A percentile compares a stretch with the other conserved stretches of the same genome.
Evolutionary conservation across 225 moss, liverwort and hornwort species (phyloP).

Genomic region (Anthoceros angustus): DNA sequence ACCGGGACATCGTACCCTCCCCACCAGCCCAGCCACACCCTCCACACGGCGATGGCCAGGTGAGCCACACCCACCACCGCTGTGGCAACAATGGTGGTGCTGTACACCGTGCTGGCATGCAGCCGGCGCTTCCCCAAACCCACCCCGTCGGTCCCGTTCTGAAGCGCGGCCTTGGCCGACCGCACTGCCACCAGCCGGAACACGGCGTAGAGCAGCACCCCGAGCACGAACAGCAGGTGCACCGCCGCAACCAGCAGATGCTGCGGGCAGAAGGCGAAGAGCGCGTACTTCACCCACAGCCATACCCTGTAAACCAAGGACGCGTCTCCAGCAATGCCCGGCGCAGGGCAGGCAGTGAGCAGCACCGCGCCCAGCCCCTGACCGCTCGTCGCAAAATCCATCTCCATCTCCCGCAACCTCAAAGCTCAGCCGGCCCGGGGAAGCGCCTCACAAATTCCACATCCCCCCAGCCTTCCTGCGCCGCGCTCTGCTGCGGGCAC

Average conservation of each 20-base stretch:
- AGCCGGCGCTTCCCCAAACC: neutral
- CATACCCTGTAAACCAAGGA: slow-evolving; percentile 4
- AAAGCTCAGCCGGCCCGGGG: no score
- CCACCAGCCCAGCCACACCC: slow-evolving; percentile 22
- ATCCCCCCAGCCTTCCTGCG: no score
- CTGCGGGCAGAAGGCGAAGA: slow-evolving; percentile 33
- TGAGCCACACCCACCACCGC: slow-evolving; percentile 18
- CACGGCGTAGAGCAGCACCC: slow-evolving; percentile 13
- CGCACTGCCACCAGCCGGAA: slow-evolving; percentile 6
- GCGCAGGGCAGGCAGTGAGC: neutral
- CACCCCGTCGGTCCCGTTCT: slow-evolving; percentile 5
- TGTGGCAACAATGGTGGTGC: slow-evolving; percentile 13
- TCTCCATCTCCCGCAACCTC: no score
- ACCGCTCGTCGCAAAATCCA: no score
- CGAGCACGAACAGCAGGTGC: slow-evolving; percentile 27
- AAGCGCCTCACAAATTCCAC: no score
- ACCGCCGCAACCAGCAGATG: slow-evolving; percentile 31
- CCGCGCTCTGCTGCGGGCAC: no score
- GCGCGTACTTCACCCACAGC: slow-evolving; percentile 17
- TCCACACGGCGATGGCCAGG: slow-evolving; percentile 25
- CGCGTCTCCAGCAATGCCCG: neutral
- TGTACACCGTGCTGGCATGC: slow-evolving; percentile 19
- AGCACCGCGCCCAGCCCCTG: no score
- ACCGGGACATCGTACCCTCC: slow-evolving; percentile 20
- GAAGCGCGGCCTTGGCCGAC: slow-evolving; percentile 5